Conservation (phyloP, 108 stramenopile species). For the Craspedostauros australis region DNA sequence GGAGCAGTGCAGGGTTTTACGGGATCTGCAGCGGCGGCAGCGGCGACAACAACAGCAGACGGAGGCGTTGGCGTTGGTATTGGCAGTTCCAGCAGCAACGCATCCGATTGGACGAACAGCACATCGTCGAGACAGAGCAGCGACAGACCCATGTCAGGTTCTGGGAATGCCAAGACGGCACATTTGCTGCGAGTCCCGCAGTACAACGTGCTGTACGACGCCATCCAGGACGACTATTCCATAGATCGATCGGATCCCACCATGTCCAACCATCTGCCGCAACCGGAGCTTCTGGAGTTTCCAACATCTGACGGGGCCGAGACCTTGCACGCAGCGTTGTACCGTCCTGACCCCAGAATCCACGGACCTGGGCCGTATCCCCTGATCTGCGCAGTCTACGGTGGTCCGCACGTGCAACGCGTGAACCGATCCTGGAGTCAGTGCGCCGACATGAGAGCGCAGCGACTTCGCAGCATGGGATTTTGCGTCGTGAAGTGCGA, state of each 20-base stretch:
- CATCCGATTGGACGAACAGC: background rate
- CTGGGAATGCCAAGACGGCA: background rate
- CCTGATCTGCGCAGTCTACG: slow-evolving; percentile 84
- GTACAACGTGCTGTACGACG: slow-evolving; percentile 34
- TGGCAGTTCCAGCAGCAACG: too few species aligned
- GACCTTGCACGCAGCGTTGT: slow-evolving; percentile 74
- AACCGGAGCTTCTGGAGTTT: slow-evolving; percentile 56
- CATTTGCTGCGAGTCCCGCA: background rate
- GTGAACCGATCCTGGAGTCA: slow-evolving; percentile 71
- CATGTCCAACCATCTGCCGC: slow-evolving; percentile 19
- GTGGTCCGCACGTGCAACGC: slow-evolving; percentile 94
- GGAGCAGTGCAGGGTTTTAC: too few species aligned
- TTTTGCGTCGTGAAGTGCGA: slow-evolving; percentile 94
- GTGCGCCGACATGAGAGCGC: slow-evolving; percentile 84
- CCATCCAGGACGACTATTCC: slow-evolving; percentile 35
- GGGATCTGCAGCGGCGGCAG: too few species aligned
- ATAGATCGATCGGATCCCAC: slow-evolving; percentile 12
- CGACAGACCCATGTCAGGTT: too few species aligned
- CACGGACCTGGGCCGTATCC: slow-evolving; percentile 86
- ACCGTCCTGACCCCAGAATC: slow-evolving; percentile 59
- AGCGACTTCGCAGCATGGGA: slow-evolving; percentile 66
- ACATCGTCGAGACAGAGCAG: background rate
- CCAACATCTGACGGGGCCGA: slow-evolving; percentile 49
- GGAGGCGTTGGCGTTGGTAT: too few species aligned
- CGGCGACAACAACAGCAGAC: too few species aligned